A percentile compares a stretch with the other conserved stretches of the same genome.
Conservation (phyloP, 2,329 filamentous ascomycete genomes). For the Aspergillus novofumigatus region DNA sequence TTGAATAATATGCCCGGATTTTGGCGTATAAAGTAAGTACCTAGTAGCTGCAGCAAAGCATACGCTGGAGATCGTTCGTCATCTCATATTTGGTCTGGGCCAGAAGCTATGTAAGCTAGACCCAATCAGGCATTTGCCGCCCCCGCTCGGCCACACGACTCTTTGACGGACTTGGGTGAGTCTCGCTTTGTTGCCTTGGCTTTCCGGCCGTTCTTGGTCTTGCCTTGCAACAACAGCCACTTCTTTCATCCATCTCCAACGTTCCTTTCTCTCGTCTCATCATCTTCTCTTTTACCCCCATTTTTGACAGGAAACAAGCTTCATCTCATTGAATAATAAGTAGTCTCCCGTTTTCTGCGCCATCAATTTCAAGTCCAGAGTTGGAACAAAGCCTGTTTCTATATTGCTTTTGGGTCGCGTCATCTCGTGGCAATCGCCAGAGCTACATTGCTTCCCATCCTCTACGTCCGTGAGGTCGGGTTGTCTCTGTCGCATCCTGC, state of each 20-base stretch:
- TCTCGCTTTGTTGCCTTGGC: not conserved
- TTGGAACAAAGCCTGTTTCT: not conserved
- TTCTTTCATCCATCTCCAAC: not conserved
- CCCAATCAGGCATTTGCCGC: not conserved
- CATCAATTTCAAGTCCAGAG: not conserved
- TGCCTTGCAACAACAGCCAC: not conserved
- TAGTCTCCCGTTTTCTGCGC: not conserved
- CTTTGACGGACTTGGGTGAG: not conserved
- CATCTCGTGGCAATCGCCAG: constrained; percentile 2
- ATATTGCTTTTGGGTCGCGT: constrained; percentile 1
- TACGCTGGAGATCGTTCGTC: not conserved
- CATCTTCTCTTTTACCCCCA: not conserved
- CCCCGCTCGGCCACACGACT: not conserved
- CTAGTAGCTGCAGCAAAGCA: not conserved
- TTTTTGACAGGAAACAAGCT: not conserved
- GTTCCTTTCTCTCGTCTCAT: not conserved
- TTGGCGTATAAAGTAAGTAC: too few relatives aligned
- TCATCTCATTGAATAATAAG: not conserved
- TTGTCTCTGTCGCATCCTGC: not conserved
- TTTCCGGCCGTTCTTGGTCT: not conserved
- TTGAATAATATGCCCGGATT: too few relatives aligned
- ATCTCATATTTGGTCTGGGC: not conserved
- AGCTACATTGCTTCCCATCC: not conserved
- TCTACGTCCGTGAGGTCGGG: not conserved
- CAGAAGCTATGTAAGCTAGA: not conserved